Evolutionary conservation across 1,284 basidiomycete genomes (phyloP).

Genomic region (Coniferiporia weirii): DNA sequence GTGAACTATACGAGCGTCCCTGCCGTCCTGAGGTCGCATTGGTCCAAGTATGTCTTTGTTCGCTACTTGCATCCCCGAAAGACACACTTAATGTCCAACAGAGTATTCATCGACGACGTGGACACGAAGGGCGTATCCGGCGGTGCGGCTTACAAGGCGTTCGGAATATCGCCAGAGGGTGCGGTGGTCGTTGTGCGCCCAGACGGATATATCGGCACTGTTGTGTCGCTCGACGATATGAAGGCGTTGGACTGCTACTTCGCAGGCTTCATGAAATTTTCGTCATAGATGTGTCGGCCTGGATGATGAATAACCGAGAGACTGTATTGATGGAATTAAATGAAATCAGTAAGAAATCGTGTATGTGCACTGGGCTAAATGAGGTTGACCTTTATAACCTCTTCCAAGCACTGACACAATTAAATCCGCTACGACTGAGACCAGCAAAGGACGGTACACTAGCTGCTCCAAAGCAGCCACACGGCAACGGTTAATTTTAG

Average conservation of each 20-base stretch:
- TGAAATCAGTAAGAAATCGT: too few relatives aligned
- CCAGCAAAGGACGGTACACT: too few relatives aligned
- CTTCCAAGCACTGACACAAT: too few relatives aligned
- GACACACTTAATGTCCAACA: conserved; percentile 20
- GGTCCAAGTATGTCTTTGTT: conserved; percentile 50
- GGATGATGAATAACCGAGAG: too few relatives aligned
- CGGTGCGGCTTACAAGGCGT: conserved; percentile 47
- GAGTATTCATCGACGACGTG: conserved; percentile 46
- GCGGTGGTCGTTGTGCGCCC: conserved; percentile 66
- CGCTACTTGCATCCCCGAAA: neutral
- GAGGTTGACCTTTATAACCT: too few relatives aligned
- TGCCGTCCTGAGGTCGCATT: conserved; percentile 50
- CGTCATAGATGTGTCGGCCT: too few relatives aligned
- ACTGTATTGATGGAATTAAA: too few relatives aligned
- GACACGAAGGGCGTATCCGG: conserved; percentile 35
- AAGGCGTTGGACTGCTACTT: conserved; percentile 51
- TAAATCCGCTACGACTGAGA: too few relatives aligned
- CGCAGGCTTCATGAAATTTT: conserved; percentile 31
- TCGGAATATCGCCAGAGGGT: conserved; percentile 53
- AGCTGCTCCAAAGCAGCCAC: too few relatives aligned
- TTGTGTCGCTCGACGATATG: conserved; percentile 44
- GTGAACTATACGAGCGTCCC: conserved; percentile 48
- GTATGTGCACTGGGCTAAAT: too few relatives aligned
- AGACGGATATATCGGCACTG: conserved; percentile 66
- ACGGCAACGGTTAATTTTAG: too few relatives aligned